A percentile compares a stretch with the other conserved stretches of the same genome.
Conservation (phyloP, 345 rosid species). For the Ceriops tagal region DNA sequence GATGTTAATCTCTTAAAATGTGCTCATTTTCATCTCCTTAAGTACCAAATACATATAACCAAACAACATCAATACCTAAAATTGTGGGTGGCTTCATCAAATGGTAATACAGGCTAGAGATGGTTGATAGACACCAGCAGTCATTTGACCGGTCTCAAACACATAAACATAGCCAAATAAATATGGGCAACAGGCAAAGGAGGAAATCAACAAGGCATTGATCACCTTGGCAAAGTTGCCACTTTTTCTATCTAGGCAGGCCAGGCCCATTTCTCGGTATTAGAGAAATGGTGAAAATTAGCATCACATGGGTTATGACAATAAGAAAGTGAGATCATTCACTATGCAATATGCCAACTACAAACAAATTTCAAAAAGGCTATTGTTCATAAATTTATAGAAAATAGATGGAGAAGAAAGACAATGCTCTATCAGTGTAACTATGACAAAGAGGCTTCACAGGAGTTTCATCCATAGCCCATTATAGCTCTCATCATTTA, state of each 20-base stretch:
- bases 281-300: no score
- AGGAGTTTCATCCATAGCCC: slow-evolving; percentile 31
- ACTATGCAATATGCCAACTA: no score
- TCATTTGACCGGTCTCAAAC: background rate
- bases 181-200: slow-evolving; percentile 33
- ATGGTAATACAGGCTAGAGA: slow-evolving; percentile 5
- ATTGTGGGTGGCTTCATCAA: background rate
- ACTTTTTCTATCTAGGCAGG: background rate
- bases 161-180: slow-evolving; percentile 3
- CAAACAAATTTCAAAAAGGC: no score
- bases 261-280: background rate
- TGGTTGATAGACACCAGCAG: background rate
- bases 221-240: slow-evolving; percentile 36
- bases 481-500: slow-evolving; percentile 30
- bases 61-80: no score
- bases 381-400: no score
- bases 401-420: background rate
- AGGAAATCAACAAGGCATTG: slow-evolving; percentile 27
- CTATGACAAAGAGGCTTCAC: slow-evolving; percentile 44
- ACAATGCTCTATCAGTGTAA: slow-evolving; percentile 37
- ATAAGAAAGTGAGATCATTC: no score
- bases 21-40: no score
- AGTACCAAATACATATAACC: no score
- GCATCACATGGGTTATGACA: no score
- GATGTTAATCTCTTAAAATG: no score